phyloP scores from a whole-genome alignment of 305 asterid genomes.

The Fraxinus sp. region DNA sequence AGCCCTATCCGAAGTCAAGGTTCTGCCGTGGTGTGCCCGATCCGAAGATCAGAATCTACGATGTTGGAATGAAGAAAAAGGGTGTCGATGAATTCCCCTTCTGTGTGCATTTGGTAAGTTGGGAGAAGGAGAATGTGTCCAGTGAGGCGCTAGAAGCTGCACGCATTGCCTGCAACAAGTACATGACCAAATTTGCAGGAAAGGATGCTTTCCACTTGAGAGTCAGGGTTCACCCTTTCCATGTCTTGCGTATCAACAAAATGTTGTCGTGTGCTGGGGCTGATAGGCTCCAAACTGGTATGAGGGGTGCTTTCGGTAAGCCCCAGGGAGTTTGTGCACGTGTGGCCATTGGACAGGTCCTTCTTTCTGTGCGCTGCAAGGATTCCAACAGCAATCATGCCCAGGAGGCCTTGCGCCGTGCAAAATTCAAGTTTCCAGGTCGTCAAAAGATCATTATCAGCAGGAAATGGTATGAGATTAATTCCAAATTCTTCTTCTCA shows the following conservation, averaged over 20 bases:
- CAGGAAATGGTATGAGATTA: not conserved
- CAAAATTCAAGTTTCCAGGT: not conserved
- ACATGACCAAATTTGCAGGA: not conserved
- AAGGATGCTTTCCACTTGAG: not conserved
- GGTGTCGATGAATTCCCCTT: not conserved
- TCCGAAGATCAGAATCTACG: not conserved
- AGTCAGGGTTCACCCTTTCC: not conserved
- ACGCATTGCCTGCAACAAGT: not conserved
- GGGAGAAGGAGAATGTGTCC: slow-evolving; percentile 6
- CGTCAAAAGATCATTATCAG: not conserved
- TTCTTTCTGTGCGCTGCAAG: not conserved
- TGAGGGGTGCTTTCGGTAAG: not conserved
- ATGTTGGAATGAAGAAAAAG: not conserved
- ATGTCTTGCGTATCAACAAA: slow-evolving; percentile 15
- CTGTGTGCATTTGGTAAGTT: not conserved
- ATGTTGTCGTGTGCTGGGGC: slow-evolving; percentile 16
- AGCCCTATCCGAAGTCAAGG: not conserved
- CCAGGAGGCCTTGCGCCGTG: not conserved
- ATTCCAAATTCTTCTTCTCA: not conserved
- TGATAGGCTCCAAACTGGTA: not conserved
- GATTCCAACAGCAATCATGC: not conserved
- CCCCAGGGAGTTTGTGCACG: not conserved
- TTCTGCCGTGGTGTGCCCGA: slow-evolving; percentile 1
- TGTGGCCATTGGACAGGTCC: not conserved
- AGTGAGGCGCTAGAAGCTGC: slow-evolving; percentile 18